Evolutionary conservation across 1,284 basidiomycete genomes (phyloP), one percentile per base, ranked within the genome.

Genomic region (Ustilago nuda): DNA sequence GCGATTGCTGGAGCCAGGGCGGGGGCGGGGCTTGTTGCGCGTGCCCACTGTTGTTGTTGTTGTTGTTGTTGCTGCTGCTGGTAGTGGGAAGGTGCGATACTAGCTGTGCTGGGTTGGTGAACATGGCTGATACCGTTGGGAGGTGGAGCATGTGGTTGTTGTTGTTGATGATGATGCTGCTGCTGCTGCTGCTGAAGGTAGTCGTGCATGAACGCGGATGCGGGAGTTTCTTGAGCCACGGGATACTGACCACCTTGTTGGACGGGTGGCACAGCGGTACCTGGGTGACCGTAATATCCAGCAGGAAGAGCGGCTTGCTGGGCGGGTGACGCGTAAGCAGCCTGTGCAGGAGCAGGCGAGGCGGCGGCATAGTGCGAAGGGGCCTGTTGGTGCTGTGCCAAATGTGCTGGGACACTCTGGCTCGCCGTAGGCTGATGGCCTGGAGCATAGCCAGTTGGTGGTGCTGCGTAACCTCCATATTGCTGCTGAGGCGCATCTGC

Each of bases 121-220:
- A 52, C 57, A 43, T 69, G 77, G 13, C 41, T 60, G 6, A 66
- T 53, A 4, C 64, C 71, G n/a, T 62, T 64, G 55, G 84, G 85
- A 12, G 79, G 37, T 36, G 17, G 23, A 3, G 23, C 56, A 1
- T 65, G 56, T 17, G 39, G n/a, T 45, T 48, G 55, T 15, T 55
- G 63, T 33, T 83, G 78, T 27, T 27, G 23, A 3, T 27, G 23
- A 0, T 27, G 23, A 0, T 27, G 23, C 3, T 27, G 23, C 48
- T 71, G 74, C 19, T 86, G 72, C 43, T 80, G 78, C 41, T 76
- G 74, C 33, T 83, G 78, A 35, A 75, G 82, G 3, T 84, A 85
- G 50, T 86, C 84, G 56, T 85, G 86, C 68, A 85, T 83, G 67
- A 84, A 86, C 46, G 82, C 79, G 30, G 78, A 51, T 1, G 80